Base-by-base conservation (phyloP, 2,329 filamentous ascomycete genomes). In the Dissoconium aciculare region DNA sequence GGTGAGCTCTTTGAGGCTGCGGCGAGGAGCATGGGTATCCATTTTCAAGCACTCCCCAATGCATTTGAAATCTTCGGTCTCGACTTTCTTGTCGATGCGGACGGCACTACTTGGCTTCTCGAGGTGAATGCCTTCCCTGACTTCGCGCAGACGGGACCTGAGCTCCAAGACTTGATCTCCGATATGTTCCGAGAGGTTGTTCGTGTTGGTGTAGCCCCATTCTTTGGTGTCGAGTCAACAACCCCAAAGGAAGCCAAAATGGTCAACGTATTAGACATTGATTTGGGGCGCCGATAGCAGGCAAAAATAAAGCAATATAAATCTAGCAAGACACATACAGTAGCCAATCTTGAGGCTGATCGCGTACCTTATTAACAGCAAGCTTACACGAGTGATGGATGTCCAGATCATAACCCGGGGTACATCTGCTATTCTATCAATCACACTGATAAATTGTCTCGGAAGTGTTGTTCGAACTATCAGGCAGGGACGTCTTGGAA, bases 111-210 rank as follows among this genome's bases (percentile, higher is more conserved):
- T 3, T 94, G 75, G 73, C 53, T 98, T 47, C 60, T 98, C 34
- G 89, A 98, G 60, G 71, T 92, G 17, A 98, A 98, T 60, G 82
- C 87, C 0, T 98, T 92, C 57, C 89, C 89, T 6, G 89, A 98
- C 59, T 95, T 95, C 51, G 74, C 70, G 49, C 87, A 95, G 69
- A 93, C 84, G 11, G 89, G 89, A 0, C 66, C 67, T 5, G 76
- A 79, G 34, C 56, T 92, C 41, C 71, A 67, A 50, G 69, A 60
- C 0, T 56, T 95, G 24, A 76, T 98, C 14, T 69, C 63, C 12
- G 78, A 74, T 5, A 64, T 98, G 42, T 89, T 91, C 65, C 66
- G 71, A 45, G 78, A 71, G 8, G 76, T 82, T 13, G 64, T 93
- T 25, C 64, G 71, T 33, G 59, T 67, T 40, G 80, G 64, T 2